phyloP scores from a whole-genome alignment of 768 basidiomycete genomes.

The Auriscalpium microsporum region DNA sequence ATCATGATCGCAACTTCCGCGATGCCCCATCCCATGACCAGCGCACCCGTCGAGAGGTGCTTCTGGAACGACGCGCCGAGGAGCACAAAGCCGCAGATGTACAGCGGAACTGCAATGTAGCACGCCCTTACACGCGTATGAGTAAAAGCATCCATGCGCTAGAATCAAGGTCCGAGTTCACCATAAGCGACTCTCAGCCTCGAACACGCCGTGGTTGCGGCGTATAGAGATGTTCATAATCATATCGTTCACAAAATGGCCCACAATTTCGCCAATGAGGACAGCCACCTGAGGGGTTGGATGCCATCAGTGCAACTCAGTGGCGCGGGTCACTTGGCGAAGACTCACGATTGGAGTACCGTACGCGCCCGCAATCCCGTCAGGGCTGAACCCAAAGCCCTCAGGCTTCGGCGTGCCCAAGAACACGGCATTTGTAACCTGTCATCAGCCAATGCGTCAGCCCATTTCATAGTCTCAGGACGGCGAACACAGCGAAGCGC shows the following conservation, averaged over 20 bases:
- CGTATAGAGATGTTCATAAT: conserved; percentile 36
- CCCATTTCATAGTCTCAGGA: neutral
- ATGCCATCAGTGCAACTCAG: neutral
- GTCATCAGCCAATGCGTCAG: neutral
- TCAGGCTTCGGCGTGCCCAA: conserved; percentile 44
- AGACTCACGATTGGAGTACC: conserved; percentile 44
- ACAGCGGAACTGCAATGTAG: conserved; percentile 52
- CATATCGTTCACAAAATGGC: conserved; percentile 43
- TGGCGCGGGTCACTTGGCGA: neutral
- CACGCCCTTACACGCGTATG: conserved; percentile 39
- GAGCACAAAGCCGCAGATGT: conserved; percentile 51
- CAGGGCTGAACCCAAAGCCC: conserved; percentile 44
- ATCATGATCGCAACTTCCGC: conserved; percentile 49
- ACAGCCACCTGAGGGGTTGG: conserved; percentile 31
- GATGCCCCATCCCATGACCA: conserved; percentile 64
- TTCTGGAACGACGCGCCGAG: conserved; percentile 49
- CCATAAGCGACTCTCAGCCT: conserved; percentile 53
- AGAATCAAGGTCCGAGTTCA: conserved; percentile 16
- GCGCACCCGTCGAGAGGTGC: conserved; percentile 39
- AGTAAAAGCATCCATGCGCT: neutral
- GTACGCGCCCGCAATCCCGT: conserved; percentile 44
- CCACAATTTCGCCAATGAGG: conserved; percentile 42
- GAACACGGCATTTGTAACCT: conserved; percentile 64
- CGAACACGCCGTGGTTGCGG: conserved; percentile 42
- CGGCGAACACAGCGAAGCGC: conserved; percentile 2